Evolutionary conservation across 371 early-diverging fungal species (phyloP).

Genomic region (Apophysomyces ossiformis): DNA sequence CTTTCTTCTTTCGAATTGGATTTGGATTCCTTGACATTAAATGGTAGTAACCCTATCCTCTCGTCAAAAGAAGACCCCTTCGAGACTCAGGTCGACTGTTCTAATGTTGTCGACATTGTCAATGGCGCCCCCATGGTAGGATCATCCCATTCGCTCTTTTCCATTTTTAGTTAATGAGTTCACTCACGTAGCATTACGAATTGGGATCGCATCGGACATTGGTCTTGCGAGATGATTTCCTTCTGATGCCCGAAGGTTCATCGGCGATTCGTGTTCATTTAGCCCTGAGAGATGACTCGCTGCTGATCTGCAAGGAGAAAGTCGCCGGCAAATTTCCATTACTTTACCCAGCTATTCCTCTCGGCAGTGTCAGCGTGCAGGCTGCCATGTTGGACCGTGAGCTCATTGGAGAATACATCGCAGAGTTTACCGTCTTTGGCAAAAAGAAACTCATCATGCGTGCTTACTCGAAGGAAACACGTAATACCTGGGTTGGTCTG

Average conservation of each 20-base stretch:
- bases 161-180: conserved; percentile 1
- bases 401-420: conserved; percentile 26
- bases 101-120: conserved; percentile 32
- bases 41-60: background rate
- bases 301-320: conserved; percentile 28
- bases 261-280: conserved; percentile 24
- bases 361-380: conserved; percentile 23
- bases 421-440: conserved; percentile 24
- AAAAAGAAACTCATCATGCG: conserved; percentile 25
- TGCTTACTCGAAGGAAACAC: conserved; percentile 30
- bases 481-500: conserved; percentile 36
- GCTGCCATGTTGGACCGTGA: conserved; percentile 26
- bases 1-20: conserved; percentile 4
- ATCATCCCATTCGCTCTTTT: background rate
- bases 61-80: conserved; percentile 5
- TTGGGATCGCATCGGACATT: conserved; percentile 24
- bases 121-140: conserved; percentile 34
- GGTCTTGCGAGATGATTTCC: conserved; percentile 30
- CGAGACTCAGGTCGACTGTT: conserved; percentile 29
- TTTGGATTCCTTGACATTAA: conserved; percentile 4
- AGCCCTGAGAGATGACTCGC: conserved; percentile 24
- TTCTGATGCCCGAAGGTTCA: conserved; percentile 17
- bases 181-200: conserved; percentile 26
- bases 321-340: conserved; percentile 8
- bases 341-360: conserved; percentile 30